Evolutionary conservation across 208 protist genomes (phyloP), one percentile per base, ranked within the genome.

Genomic region (Acanthamoeba healyi): DNA sequence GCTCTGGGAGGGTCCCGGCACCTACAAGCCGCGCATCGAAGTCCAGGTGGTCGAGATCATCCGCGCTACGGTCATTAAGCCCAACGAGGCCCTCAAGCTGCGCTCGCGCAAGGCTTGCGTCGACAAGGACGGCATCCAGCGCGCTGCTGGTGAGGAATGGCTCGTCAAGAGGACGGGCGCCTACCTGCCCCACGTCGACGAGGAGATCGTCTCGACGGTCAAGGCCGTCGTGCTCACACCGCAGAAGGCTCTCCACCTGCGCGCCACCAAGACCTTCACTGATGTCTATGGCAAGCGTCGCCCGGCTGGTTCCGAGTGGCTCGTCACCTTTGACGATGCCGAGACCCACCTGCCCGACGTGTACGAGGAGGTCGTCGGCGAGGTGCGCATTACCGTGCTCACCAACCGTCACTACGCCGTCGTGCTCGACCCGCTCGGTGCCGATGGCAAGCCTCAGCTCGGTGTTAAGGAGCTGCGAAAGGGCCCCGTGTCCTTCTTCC

Each of bases 401-500:
- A 97, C 67, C 74, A 95, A 96, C 46, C 96, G 98, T 86, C 97
- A 99, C 94, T 99, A 98, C 97, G 98, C 97, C 94, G 97, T 99
- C 14, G 96, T 99, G 22, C 67, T 98, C 29, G 96, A 99, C 95
- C 98, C 98, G 22, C 92, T 99, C 58, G 97, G 96, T 72, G 46
- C 29, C 14, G 58, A 96, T 49, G 98, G 98, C 14, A 84, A 94
- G 42, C 96, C 96, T 61, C 98, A 97, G 70, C 98, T 98, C 29
- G 98, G 99, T 82, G 94, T 98, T 89, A 95, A 94, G 51, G 96
- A 98, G 56, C 95, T 99, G 32, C 95, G 98, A 19, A 96, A 95
- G 29, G 99, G 98, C 61, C 97, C 98, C 94, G 88, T 94, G 82
- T 98, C 96, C 15, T 99, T 99, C 97, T 99, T 99, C 94, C 96